These are phyloP conservation scores for Thielaviopsis musarum DNA, from an alignment of 2,329 filamentous ascomycete species.

Conservation along the genomic window DNA sequence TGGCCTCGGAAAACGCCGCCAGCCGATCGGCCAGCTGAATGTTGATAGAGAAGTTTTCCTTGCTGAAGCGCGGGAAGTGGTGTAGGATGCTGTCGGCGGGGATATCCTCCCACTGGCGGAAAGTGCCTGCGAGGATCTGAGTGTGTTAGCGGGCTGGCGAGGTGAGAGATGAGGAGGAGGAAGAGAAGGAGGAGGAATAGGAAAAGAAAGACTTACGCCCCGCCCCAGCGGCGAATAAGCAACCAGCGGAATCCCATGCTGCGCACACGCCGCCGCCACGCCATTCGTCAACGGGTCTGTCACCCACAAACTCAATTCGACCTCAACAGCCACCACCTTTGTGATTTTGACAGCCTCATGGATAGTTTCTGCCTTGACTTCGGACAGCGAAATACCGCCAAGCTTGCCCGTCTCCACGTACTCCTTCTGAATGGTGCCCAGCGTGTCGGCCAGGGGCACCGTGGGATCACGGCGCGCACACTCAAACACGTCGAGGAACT, in stretches of 20 bases:
- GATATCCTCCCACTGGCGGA: conserved; percentile 37
- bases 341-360: conserved; percentile 27
- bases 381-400: conserved; percentile 34
- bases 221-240: conserved; percentile 57
- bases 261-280: conserved; percentile 35
- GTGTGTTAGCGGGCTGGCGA: conserved; percentile 25
- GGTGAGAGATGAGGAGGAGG: background rate
- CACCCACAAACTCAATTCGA: conserved; percentile 35
- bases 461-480: conserved; percentile 38
- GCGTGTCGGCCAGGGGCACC: conserved; percentile 26
- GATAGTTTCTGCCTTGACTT: conserved; percentile 32
- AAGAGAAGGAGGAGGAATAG: conserved; percentile 6
- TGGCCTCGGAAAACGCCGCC: conserved; percentile 38
- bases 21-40: conserved; percentile 42
- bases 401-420: conserved; percentile 36
- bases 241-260: conserved; percentile 51
- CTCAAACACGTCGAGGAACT: conserved; percentile 44
- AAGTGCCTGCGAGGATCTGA: conserved; percentile 35
- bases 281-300: conserved; percentile 34
- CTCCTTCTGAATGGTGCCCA: conserved; percentile 27
- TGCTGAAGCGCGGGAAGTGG: conserved; percentile 40
- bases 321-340: conserved; percentile 32
- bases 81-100: conserved; percentile 31
- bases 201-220: conserved; percentile 21
- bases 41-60: conserved; percentile 47